These are phyloP conservation scores for Hypomontagnella monticulosa DNA, from an alignment of 495 filamentous ascomycete genomes.

Conservation along the genomic window DNA sequence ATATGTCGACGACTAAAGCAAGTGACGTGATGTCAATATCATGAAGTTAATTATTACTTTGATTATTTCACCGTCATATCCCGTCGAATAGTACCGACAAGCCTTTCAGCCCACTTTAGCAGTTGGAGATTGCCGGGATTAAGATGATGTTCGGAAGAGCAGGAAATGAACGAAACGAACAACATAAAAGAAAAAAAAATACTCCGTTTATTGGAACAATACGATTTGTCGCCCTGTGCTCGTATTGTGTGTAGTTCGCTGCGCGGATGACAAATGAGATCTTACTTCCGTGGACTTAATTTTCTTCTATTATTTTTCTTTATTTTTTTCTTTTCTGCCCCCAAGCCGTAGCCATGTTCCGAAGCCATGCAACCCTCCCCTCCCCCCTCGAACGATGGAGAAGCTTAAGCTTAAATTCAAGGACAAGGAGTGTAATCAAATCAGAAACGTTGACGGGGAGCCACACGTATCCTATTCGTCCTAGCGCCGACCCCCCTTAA, in stretches of 20 bases:
- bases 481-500: constrained; percentile 25
- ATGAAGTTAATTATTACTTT: constrained; percentile 22
- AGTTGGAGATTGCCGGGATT: constrained; percentile 36
- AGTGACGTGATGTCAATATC: constrained; percentile 41
- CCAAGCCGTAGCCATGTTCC: constrained; percentile 31
- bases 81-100: constrained; percentile 22
- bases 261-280: constrained; percentile 14
- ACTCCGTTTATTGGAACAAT: constrained; percentile 8
- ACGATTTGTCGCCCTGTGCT: constrained; percentile 2
- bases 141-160: constrained; percentile 19
- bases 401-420: constrained; percentile 46
- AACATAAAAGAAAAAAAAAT: constrained; percentile 1
- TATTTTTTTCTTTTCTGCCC: constrained; percentile 20
- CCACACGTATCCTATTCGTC: constrained; percentile 28
- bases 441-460: constrained; percentile 34
- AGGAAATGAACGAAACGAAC: constrained; percentile 20
- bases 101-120: constrained; percentile 17
- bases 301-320: not conserved
- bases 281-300: not conserved
- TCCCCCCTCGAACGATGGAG: constrained; percentile 33
- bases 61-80: constrained; percentile 20
- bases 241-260: constrained; percentile 12
- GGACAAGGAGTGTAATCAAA: constrained; percentile 38
- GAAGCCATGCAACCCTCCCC: constrained; percentile 37
- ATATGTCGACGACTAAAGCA: constrained; percentile 5